These are phyloP conservation scores for Myriosclerotinia duriaeana DNA, from an alignment of 2,329 filamentous ascomycete genomes.

Conservation along the genomic window DNA sequence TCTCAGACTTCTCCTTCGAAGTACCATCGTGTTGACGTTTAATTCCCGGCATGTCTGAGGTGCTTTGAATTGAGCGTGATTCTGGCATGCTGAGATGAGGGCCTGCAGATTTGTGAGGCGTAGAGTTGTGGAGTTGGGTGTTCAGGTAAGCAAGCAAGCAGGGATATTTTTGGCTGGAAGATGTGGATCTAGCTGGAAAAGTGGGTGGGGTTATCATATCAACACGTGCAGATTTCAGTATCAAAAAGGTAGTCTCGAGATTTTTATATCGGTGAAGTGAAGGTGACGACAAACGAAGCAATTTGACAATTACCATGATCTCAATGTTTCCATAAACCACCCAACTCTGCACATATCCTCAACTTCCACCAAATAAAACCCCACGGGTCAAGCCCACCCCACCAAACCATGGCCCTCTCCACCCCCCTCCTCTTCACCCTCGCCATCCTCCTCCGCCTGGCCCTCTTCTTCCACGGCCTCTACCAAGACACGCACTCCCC, in stretches of 20 bases:
- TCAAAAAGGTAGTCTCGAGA: not conserved
- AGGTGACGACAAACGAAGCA: not conserved
- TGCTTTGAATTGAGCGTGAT: not conserved
- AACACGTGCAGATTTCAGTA: conserved; percentile 14
- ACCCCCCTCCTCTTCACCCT: conserved; percentile 55
- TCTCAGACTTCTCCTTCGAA: conserved; percentile 15
- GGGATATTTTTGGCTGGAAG: not conserved
- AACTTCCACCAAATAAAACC: not conserved
- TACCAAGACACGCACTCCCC: conserved; percentile 91
- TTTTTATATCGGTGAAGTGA: not conserved
- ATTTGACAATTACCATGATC: not conserved
- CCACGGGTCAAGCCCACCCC: no score
- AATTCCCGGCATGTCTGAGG: conserved; percentile 15
- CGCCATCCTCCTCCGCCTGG: conserved; percentile 64
- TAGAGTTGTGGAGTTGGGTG: conserved; percentile 4
- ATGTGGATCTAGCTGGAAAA: not conserved
- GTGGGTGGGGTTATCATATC: not conserved
- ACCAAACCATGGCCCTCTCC: conserved; percentile 17
- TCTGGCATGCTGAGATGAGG: conserved; percentile 12
- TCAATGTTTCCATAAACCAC: not conserved
- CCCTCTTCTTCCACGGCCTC: conserved; percentile 81
- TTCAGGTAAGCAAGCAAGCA: conserved; percentile 16
- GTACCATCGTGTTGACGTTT: conserved; percentile 25
- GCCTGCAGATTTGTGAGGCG: conserved; percentile 19
- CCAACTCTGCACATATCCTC: no score